Base-by-base conservation (phyloP, 2,329 filamentous ascomycete genomes). In the Dendryphion nanum region DNA sequence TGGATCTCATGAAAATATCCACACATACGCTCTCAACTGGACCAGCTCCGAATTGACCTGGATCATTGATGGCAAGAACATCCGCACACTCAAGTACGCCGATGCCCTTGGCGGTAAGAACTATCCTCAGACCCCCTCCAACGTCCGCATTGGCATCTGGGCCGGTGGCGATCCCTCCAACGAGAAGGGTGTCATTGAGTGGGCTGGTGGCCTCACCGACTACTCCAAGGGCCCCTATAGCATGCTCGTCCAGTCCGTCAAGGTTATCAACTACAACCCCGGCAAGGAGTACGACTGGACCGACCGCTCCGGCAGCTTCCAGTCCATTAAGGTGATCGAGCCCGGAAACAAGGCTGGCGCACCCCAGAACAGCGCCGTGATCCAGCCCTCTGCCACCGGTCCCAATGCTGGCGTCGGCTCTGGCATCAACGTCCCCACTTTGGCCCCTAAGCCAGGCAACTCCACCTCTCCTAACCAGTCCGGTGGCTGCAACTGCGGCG, bases 81-180 rank as follows among this genome's bases (percentile, higher is more conserved):
- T 86, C 35, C 81, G 86, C 44, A 82, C 77, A 1, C 71, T 87
- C n/a, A 61, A 74, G 6, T 77, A 79, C 39, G 69, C 67, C 17
- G 79, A 85, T 35, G 66, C 71, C 40, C 69, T 76, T 32, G 75
- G 75, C 49, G 80, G 81, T 10, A 61, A 75, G 34, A 77, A 77
- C 58, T 90, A 79, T 61, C 86, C 86, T 0, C 86, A 91, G 59
- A 89, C 86, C 0, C 86, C 86, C 1, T 85, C 85, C 81, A 78
- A 79, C 29, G 53, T 67, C 17, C 59, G 57, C 43, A 57, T 74
- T 16, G 70, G 70, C 33, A 70, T 66, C 58, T 73, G 71, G 71
- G 67, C 69, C 21, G 72, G 69, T 36, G 77, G 75, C 49, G 67
- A 70, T 37, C 62, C 67, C 4, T 62, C 67, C 39, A 61, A 71